Conservation (phyloP, 345 rosid species). For the Salix exigua region DNA sequence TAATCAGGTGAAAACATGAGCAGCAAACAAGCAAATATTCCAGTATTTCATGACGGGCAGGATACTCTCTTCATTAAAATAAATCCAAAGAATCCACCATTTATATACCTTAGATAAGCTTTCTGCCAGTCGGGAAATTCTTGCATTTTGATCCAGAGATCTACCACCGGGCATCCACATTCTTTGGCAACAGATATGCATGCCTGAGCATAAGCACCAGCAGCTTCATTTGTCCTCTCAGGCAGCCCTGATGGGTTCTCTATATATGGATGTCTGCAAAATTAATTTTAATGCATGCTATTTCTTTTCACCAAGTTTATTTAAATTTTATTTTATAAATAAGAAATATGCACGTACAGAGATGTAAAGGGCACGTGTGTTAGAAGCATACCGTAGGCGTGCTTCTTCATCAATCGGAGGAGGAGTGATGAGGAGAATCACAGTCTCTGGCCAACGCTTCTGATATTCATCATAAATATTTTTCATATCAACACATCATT, state of each 20-base stretch:
- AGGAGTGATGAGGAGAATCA: constrained; percentile 66
- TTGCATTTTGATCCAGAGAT: constrained; percentile 87
- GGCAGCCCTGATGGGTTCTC: constrained; percentile 62
- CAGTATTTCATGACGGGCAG: background rate
- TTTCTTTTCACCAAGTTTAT: background rate
- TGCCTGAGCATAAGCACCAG: constrained; percentile 62
- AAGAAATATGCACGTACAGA: background rate
- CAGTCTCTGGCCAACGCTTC: constrained; percentile 62
- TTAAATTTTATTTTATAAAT: background rate
- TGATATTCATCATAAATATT: constrained; percentile 14
- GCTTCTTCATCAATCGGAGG: constrained; percentile 90
- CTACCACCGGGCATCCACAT: constrained; percentile 45
- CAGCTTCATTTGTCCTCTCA: constrained; percentile 90
- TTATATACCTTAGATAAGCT: constrained; percentile 47
- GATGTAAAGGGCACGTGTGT: background rate
- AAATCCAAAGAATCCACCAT: background rate
- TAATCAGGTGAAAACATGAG: background rate
- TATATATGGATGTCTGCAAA: constrained; percentile 56
- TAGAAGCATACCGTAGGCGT: constrained; percentile 55
- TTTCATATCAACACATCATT: too few relatives aligned
- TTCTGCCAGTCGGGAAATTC: constrained; percentile 54
- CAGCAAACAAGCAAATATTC: background rate
- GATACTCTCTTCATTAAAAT: background rate
- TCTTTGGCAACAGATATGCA: constrained; percentile 55
- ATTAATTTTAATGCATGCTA: background rate